Evolutionary conservation across 495 filamentous ascomycete species (phyloP), one percentile per base, ranked within the genome.

Genomic region (Glutinoglossum americanum): DNA sequence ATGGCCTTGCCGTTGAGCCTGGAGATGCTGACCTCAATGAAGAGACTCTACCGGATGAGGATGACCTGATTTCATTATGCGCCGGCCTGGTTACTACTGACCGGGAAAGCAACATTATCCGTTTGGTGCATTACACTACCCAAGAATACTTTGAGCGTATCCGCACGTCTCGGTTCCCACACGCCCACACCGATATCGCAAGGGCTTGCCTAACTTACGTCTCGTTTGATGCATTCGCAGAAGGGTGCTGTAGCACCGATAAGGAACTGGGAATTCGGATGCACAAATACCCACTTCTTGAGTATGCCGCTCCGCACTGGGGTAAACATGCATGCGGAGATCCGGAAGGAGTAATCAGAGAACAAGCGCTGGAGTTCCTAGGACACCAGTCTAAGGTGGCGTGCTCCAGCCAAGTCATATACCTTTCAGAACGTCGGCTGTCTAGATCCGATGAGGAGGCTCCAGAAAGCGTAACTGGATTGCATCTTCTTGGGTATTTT

Each of bases 71-170:
- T 3, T 72, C 72, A 0, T 66, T 73, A 7, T 81, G 77, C 61
- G 72, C 70, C 48, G 77, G 78, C 0, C 62, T 83, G 10, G 70
- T 80, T 1, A 15, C 13, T 41, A 17, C 15, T 41, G 37, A 41
- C 13, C 37, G 15, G 15, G 37, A 41, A 17, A 41, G 74, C 64
- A 0, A 55, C 76, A 66, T 73, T 32, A 65, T 79, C 47, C 73
- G 74, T 11, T 64, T 81, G 9, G 71, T 78, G 11, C 79, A 80
- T 63, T 76, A 74, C 59, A 78, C 78, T 1, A 66, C 75, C 0
- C 70, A 78, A 57, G 69, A 73, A 48, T 81, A 76, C 60, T 72
- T 80, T 54, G 64, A 73, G 27, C 61, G 63, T 23, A 72, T 61
- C n/a, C 62, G 61, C 54, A 44, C 56, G 1, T 44, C 57, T 13